phyloP scores from a whole-genome alignment of 2,329 filamentous ascomycete genomes.

The Aspergillus novoparasiticus region DNA sequence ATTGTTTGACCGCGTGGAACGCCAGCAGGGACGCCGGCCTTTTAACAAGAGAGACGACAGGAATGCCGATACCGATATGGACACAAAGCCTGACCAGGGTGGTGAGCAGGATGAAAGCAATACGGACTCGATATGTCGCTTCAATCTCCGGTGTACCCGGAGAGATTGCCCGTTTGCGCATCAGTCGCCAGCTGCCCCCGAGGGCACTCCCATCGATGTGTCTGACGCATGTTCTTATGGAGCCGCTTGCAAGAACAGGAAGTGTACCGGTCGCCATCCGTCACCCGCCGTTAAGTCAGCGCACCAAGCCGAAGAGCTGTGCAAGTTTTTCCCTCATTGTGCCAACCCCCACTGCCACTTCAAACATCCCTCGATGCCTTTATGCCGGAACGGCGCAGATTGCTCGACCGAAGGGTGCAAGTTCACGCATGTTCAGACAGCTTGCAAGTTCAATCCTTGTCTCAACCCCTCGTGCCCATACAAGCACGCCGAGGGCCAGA shows the following conservation, averaged over 20 bases:
- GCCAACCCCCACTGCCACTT: conserved; percentile 86
- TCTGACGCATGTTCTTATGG: conserved; percentile 81
- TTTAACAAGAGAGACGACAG: conserved; percentile 50
- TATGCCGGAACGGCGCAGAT: conserved; percentile 88
- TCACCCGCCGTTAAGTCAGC: conserved; percentile 79
- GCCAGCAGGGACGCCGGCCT: conserved; percentile 52
- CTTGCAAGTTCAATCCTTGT: conserved; percentile 91
- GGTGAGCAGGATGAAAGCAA: conserved; percentile 56
- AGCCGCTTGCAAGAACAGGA: conserved; percentile 91
- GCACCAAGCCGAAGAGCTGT: conserved; percentile 81
- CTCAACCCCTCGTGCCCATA: conserved; percentile 85
- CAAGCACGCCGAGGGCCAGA: conserved; percentile 89
- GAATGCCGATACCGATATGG: conserved; percentile 38
- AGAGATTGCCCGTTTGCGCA: conserved; percentile 91
- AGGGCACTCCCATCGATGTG: conserved; percentile 75
- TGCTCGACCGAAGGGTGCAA: conserved; percentile 82
- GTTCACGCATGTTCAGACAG: conserved; percentile 81
- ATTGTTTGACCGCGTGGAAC: conserved; percentile 72
- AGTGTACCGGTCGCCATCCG: conserved; percentile 89
- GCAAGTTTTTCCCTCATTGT: conserved; percentile 90
- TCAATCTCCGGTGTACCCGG: conserved; percentile 85
- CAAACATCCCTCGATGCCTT: conserved; percentile 81
- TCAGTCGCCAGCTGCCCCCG: conserved; percentile 86
- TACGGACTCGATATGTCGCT: conserved; percentile 77
- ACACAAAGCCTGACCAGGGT: conserved; percentile 42